Conservation (phyloP, 208 protist species). For the Trypanosoma melophagium region DNA sequence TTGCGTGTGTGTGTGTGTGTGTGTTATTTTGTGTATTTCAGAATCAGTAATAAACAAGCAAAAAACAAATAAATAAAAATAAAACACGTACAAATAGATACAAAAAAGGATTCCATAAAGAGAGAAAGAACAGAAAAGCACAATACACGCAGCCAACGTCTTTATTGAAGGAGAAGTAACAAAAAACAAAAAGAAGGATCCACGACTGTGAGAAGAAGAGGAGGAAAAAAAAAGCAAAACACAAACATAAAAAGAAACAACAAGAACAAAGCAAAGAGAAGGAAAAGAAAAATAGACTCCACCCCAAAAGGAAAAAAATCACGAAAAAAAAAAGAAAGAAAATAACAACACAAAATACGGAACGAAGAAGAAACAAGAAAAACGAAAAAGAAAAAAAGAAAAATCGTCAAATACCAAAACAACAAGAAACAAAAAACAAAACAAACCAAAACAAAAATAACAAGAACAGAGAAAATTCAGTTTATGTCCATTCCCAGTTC, state of each 20-base stretch:
- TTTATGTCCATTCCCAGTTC: slow-evolving; percentile 5
- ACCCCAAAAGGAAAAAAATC: neutral
- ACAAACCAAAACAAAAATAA: neutral
- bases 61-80: neutral
- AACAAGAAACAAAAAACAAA: slow-evolving; percentile 1
- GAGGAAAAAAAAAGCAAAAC: neutral
- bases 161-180: neutral
- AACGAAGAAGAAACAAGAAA: slow-evolving; percentile 8
- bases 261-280: neutral
- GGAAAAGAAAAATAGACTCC: slow-evolving; percentile 8
- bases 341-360: neutral
- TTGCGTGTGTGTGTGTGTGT: too few relatives aligned
- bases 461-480: slow-evolving; percentile 1
- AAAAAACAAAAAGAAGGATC: neutral
- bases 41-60: neutral
- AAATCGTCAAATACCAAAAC: neutral
- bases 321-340: slow-evolving; percentile 3
- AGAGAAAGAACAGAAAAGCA: neutral
- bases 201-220: neutral
- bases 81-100: neutral
- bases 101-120: neutral
- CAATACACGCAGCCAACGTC: neutral
- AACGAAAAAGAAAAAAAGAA: slow-evolving; percentile 6
- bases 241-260: neutral
- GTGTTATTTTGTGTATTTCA: too few relatives aligned